A percentile compares a stretch with the other conserved stretches of the same genome.
Evolutionary conservation across 768 basidiomycete species (phyloP).

Genomic region (Coprinopsis sp.): DNA sequence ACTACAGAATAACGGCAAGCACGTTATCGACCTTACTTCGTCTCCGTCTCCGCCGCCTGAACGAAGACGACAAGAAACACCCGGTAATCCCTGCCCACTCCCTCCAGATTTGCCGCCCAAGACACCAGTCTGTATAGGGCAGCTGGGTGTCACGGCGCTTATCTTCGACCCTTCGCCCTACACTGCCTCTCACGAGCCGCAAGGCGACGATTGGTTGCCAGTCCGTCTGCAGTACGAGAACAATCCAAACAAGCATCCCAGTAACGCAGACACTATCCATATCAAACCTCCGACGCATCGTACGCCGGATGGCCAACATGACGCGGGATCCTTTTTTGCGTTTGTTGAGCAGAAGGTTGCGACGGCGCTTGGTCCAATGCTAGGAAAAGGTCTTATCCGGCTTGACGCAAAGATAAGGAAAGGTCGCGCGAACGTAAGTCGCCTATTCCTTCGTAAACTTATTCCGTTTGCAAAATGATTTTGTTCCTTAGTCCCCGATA

Average conservation of each 20-base stretch:
- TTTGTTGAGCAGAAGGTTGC: constrained; percentile 87
- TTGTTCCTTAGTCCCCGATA: constrained; percentile 60
- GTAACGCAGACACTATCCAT: constrained; percentile 68
- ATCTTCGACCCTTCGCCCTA: constrained; percentile 80
- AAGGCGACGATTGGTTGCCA: constrained; percentile 52
- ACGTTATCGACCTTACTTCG: constrained; percentile 72
- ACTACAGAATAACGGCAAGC: constrained; percentile 29
- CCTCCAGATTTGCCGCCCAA: constrained; percentile 66
- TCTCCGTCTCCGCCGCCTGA: constrained; percentile 54
- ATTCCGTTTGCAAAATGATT: neutral
- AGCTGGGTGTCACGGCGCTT: constrained; percentile 75
- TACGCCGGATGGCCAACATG: constrained; percentile 47
- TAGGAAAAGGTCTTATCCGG: constrained; percentile 78
- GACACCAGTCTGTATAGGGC: constrained; percentile 86
- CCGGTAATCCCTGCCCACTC: constrained; percentile 25
- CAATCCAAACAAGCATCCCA: constrained; percentile 47
- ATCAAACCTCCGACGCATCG: constrained; percentile 61
- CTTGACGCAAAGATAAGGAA: constrained; percentile 73
- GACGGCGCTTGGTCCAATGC: constrained; percentile 72
- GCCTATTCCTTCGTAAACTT: neutral
- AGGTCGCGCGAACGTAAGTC: constrained; percentile 56
- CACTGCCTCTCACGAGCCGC: constrained; percentile 43
- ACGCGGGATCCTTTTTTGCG: constrained; percentile 65
- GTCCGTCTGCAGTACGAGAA: constrained; percentile 73
- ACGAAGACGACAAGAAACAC: constrained; percentile 22